Conservation (phyloP, 2,329 filamentous ascomycete species). For the Calonectria pseudoreteaudii region DNA sequence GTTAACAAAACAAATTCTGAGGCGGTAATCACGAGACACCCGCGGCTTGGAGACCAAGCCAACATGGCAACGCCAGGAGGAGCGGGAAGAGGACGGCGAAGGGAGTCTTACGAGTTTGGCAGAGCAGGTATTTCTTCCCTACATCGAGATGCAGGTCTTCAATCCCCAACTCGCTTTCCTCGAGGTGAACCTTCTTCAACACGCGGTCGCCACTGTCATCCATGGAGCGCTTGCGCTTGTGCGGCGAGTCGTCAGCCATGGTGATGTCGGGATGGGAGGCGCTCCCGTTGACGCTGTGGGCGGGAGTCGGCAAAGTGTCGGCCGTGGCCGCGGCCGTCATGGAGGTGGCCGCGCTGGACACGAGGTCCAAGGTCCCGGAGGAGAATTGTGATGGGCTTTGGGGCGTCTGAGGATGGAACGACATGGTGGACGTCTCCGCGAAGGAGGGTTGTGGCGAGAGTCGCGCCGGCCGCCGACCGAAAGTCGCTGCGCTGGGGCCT, state of each 20-base stretch:
- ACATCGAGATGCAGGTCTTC: constrained; percentile 75
- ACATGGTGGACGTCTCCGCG: constrained; percentile 65
- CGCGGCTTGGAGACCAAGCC: constrained; percentile 32
- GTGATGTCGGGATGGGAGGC: constrained; percentile 57
- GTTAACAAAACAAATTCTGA: constrained; percentile 57
- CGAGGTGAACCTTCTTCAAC: constrained; percentile 72
- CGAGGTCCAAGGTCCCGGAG: constrained; percentile 64
- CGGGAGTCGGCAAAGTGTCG: constrained; percentile 70
- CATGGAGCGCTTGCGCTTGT: constrained; percentile 72
- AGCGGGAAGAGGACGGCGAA: constrained; percentile 51
- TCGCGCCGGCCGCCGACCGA: constrained; percentile 49
- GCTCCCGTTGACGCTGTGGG: constrained; percentile 71
- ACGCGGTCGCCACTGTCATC: constrained; percentile 68
- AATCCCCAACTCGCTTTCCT: constrained; percentile 71
- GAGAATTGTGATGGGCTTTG: constrained; percentile 75
- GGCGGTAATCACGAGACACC: constrained; percentile 39
- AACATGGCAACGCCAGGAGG: constrained; percentile 39
- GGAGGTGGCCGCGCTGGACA: constrained; percentile 63
- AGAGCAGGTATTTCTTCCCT: constrained; percentile 75
- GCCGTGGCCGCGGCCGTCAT: constrained; percentile 63
- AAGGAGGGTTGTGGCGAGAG: constrained; percentile 45
- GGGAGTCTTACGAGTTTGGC: constrained; percentile 75
- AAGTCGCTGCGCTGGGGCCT: constrained; percentile 49
- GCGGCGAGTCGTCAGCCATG: constrained; percentile 64
- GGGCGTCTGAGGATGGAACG: constrained; percentile 75